Evolutionary conservation across 1,139 yeast genomes (phyloP).

Genomic region (Tardiomyces digboiensis): DNA sequence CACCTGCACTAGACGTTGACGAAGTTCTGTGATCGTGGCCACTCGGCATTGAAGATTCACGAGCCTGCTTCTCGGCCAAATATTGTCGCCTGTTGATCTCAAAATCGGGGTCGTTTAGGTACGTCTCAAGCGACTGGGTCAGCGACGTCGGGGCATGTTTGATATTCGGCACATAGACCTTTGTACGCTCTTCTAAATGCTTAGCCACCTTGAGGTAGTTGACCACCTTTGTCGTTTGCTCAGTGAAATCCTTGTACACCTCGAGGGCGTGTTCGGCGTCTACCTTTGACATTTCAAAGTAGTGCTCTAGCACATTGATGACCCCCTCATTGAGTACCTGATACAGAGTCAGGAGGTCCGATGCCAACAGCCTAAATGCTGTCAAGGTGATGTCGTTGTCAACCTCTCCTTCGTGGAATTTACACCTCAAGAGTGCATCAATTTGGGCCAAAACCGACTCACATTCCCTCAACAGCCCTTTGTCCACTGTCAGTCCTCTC

Average conservation of each 20-base stretch:
- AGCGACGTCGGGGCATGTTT: conserved; percentile 96
- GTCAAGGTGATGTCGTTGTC: conserved; percentile 77
- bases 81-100: conserved; percentile 73
- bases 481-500: conserved; percentile 57
- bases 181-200: conserved; percentile 77
- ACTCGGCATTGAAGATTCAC: conserved; percentile 11
- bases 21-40: conserved; percentile 5
- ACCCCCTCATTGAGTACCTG: conserved; percentile 94
- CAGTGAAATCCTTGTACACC: conserved; percentile 77
- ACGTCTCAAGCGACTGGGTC: conserved; percentile 79
- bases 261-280: conserved; percentile 86
- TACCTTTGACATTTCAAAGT: conserved; percentile 77
- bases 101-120: conserved; percentile 77
- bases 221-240: conserved; percentile 80
- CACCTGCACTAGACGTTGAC: conserved; percentile 9
- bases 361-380: conserved; percentile 78
- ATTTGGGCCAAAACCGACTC: conserved; percentile 82
- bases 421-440: conserved; percentile 63
- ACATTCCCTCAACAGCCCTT: conserved; percentile 73
- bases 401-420: conserved; percentile 52
- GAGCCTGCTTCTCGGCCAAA: conserved; percentile 49
- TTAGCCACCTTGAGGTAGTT: conserved; percentile 84
- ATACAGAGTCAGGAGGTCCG: conserved; percentile 74
- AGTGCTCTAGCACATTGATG: conserved; percentile 83
- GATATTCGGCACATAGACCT: conserved; percentile 88